Conservation (phyloP, 768 basidiomycete species). For the Macrolepiota fuliginosa region DNA sequence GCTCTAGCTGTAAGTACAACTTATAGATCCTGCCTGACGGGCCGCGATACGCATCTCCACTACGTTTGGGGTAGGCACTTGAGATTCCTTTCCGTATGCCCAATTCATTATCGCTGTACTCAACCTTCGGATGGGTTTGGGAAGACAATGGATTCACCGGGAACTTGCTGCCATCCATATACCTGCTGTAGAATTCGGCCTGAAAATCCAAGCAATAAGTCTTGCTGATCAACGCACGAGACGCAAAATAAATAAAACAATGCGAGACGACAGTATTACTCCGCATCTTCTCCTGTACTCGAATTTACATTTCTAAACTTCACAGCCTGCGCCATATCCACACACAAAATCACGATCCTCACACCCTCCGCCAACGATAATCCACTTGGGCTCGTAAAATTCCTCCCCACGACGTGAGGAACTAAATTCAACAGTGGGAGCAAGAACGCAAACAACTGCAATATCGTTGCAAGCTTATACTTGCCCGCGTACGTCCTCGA, state of each 20-base stretch:
- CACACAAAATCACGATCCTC: neutral
- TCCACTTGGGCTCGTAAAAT: neutral
- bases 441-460: neutral
- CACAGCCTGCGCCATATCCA: neutral
- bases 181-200: too few species aligned
- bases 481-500: conserved; percentile 22
- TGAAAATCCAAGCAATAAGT: too few species aligned
- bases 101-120: too few species aligned
- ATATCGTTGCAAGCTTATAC: conserved; percentile 12
- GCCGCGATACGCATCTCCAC: too few species aligned
- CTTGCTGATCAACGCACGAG: too few species aligned
- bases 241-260: neutral
- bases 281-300: neutral
- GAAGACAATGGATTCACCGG: neutral
- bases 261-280: neutral
- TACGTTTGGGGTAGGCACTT: too few species aligned
- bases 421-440: neutral
- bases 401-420: neutral
- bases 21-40: too few species aligned
- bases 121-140: neutral
- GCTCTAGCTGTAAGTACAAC: too few species aligned
- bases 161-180: neutral
- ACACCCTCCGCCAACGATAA: neutral
- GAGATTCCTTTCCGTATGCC: too few species aligned
- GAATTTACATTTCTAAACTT: neutral